Percentiles rank a stretch among this genome's conserved stretches.
phyloP scores from a whole-genome alignment of 441 rosid species.

The Corymbia citriodora region DNA sequence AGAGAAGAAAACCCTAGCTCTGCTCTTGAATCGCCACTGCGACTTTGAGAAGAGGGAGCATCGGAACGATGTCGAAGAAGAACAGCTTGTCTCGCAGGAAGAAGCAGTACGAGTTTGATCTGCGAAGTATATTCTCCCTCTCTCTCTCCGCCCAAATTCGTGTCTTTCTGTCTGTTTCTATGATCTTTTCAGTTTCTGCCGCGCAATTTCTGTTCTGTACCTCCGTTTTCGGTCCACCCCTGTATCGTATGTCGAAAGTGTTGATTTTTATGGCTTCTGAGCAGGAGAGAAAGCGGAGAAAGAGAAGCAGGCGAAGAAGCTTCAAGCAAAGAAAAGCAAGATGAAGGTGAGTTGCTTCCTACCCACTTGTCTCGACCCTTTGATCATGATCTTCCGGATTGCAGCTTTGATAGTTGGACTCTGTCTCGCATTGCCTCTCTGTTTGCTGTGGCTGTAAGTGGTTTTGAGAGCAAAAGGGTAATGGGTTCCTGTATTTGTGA shows the following conservation, averaged over 20 bases:
- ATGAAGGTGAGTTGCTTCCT: constrained; percentile 62
- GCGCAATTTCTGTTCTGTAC: background rate
- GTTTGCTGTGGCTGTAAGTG: background rate
- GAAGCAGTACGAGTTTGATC: constrained; percentile 79
- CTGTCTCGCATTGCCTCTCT: background rate
- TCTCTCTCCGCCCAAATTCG: background rate
- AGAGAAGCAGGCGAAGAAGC: constrained; percentile 62
- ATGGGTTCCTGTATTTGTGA: background rate
- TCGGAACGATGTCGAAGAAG: constrained; percentile 79
- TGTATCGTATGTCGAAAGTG: background rate
- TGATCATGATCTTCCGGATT: background rate
- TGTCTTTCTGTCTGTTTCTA: background rate
- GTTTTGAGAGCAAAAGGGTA: background rate
- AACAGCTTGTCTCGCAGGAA: constrained; percentile 73
- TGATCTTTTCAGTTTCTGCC: background rate
- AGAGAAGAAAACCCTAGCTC: background rate
- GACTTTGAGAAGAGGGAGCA: background rate
- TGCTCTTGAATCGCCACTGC: background rate
- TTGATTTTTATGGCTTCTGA: constrained; percentile 6
- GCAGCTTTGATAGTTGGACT: background rate
- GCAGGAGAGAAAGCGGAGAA: constrained; percentile 74
- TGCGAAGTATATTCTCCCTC: constrained; percentile 36
- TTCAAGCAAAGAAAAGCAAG: constrained; percentile 75
- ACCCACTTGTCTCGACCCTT: background rate
- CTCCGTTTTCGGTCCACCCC: background rate